phyloP scores from a whole-genome alignment of 2,329 filamentous ascomycete genomes.

The Pseudocercospora vitis region DNA sequence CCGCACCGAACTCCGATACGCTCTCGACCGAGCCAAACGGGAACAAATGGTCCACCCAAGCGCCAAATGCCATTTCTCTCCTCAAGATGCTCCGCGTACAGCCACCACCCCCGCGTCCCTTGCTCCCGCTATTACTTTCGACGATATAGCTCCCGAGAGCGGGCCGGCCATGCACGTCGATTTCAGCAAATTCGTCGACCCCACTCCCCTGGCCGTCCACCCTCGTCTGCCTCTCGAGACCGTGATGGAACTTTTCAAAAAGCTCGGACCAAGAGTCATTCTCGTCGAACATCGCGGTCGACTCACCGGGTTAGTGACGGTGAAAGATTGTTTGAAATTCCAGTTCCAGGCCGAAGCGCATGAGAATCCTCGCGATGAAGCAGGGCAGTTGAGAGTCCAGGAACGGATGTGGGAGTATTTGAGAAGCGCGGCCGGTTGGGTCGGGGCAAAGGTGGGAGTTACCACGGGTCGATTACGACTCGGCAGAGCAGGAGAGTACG shows the following conservation, averaged over 20 bases:
- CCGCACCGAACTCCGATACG: conserved; percentile 86
- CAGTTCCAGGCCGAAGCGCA: conserved; percentile 94
- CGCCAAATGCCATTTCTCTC: conserved; percentile 73
- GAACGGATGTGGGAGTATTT: conserved; percentile 62
- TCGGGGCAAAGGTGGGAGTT: conserved; percentile 22
- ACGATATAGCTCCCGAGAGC: conserved; percentile 57
- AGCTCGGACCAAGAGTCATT: conserved; percentile 92
- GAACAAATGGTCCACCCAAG: conserved; percentile 65
- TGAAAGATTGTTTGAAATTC: conserved; percentile 96
- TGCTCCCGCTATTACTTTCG: conserved; percentile 53
- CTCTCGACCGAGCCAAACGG: conserved; percentile 74
- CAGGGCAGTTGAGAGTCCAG: conserved; percentile 56
- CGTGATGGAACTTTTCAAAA: conserved; percentile 97
- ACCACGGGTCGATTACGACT: conserved; percentile 26
- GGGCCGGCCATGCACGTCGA: conserved; percentile 64
- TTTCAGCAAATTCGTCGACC: conserved; percentile 83
- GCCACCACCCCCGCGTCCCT: conserved; percentile 37
- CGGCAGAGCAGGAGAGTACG: conserved; percentile 25
- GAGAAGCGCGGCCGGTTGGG: conserved; percentile 32
- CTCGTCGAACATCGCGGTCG: conserved; percentile 86
- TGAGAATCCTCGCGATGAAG: conserved; percentile 67
- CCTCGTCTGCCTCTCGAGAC: conserved; percentile 90
- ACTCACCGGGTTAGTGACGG: conserved; percentile 81
- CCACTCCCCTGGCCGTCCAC: conserved; percentile 86
- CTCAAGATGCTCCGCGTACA: conserved; percentile 32